Base-by-base conservation (phyloP, 805 yeast genomes). In the Jamesozyma lodderae region DNA sequence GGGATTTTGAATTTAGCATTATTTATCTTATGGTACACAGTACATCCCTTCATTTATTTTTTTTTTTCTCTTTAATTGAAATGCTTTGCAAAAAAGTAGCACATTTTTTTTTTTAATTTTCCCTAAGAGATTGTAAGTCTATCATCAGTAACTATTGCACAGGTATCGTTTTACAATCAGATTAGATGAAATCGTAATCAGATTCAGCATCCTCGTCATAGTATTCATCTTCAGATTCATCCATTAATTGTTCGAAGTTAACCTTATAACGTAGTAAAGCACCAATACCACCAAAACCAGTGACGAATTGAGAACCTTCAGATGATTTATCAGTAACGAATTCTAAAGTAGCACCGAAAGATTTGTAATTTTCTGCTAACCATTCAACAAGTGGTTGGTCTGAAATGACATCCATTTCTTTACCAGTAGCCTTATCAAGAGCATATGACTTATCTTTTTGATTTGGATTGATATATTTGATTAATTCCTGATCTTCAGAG, bases 201-300 rank as follows among this genome's bases (percentile, higher is more conserved):
- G 62, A 59, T 29, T 53, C 65, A 40, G 60, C 68, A 36, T 60
- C 65, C 46, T 79, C 82, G 63, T 78, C 87, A 63, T 78, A 87
- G 61, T 79, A 82, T 62, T 85, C 94, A 57, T 88, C 96, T 47
- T 85, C 94, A 42, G 79, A 71, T 40, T 85, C 96, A 38, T 86
- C 94, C 37, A 70, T 82, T 59, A 92, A 75, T 70, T 87, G 96
- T 63, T 92, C 98, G 56, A 92, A 92, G 69, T 92, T 92, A 52
- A 92, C 92, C 67, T 87, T 87, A 68, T 92, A 92, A 69, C 99
- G 86, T 62, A 92, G 70, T 53, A 92, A 62, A 41, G 96, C 96
- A 63, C 99, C 99, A 49, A 92, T 76, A 68, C 98, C 99, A 81
- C 99, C 99, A 59, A 92, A 92, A 43, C 99, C 99, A 53, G 79